A percentile compares a stretch with the other conserved stretches of the same genome.
These are phyloP conservation scores for Cercospora brassicicola DNA, from an alignment of 2,329 filamentous ascomycete genomes.

Conservation along the genomic window DNA sequence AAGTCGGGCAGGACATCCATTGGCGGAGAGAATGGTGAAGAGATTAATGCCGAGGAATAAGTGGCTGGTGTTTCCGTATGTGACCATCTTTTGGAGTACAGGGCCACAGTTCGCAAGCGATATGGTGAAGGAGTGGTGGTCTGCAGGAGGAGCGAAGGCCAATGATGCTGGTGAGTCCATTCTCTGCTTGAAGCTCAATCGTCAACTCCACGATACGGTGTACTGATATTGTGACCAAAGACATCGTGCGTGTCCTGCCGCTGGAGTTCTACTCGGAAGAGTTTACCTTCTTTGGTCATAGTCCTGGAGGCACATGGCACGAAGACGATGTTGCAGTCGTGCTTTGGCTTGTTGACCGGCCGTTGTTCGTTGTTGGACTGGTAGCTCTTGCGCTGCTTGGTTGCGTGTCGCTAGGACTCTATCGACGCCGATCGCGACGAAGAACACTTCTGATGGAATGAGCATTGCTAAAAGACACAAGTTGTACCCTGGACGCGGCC, in stretches of 20 bases:
- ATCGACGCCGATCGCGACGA: not conserved
- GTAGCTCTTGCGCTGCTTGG: not conserved
- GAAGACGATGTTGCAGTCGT: constrained; percentile 35
- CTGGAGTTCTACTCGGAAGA: constrained; percentile 36
- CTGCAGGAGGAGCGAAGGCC: not conserved
- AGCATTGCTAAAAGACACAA: not conserved
- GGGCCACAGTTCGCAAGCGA: constrained; percentile 36
- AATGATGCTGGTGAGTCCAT: not conserved
- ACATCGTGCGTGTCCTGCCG: constrained; percentile 24
- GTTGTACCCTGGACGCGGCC: not conserved
- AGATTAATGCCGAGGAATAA: constrained; percentile 21
- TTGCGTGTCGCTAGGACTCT: not conserved
- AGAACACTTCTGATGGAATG: not conserved
- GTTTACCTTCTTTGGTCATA: constrained; percentile 38
- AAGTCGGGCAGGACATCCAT: constrained; percentile 27
- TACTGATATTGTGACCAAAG: not conserved
- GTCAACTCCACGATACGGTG: not conserved
- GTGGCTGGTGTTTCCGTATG: constrained; percentile 32
- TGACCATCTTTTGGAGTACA: constrained; percentile 38
- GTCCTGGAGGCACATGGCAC: constrained; percentile 39
- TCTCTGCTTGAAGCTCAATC: not conserved
- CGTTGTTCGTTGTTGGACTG: not conserved
- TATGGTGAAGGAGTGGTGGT: constrained; percentile 32
- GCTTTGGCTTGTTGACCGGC: constrained; percentile 32
- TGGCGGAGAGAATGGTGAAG: constrained; percentile 29